A percentile compares a stretch with the other conserved stretches of the same genome.
These are phyloP conservation scores for Avicennia marina DNA, from an alignment of 257 asterid species.

Conservation along the genomic window DNA sequence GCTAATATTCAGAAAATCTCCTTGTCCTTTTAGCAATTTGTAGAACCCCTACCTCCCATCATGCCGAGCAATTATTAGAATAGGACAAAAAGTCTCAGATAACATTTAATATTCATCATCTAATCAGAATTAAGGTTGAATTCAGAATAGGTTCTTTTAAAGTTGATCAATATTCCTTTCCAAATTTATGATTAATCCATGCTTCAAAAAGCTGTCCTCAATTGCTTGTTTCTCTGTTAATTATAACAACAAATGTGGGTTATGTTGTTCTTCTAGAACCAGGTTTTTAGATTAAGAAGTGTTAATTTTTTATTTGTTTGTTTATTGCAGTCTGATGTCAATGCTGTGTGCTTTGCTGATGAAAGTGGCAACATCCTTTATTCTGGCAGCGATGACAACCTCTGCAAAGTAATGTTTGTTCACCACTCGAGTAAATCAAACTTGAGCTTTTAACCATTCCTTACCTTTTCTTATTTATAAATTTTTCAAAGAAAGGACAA, in stretches of 20 bases:
- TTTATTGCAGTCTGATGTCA: conserved; percentile 85
- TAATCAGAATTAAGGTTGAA: no score
- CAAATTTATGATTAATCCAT: neutral
- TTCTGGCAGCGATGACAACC: conserved; percentile 96
- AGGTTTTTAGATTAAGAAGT: neutral
- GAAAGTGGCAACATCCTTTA: conserved; percentile 86
- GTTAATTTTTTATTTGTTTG: conserved; percentile 7
- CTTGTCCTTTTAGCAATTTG: no score
- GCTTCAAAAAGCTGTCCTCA: neutral
- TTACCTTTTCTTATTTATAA: no score
- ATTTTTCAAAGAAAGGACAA: no score
- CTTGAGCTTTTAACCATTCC: neutral
- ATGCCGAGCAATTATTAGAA: no score
- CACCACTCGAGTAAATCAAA: neutral
- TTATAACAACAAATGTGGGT: neutral
- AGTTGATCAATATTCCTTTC: no score
- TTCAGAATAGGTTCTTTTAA: no score
- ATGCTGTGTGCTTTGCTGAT: conserved; percentile 96
- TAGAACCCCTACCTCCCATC: no score
- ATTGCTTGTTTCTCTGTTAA: neutral
- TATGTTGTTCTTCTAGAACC: neutral
- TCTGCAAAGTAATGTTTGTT: conserved; percentile 67
- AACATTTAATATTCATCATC: no score
- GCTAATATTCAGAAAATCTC: no score
- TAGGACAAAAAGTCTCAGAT: no score